Evolutionary conservation across 768 basidiomycete species (phyloP), one percentile per base, ranked within the genome.

Genomic region (Termitomyces sp.): DNA sequence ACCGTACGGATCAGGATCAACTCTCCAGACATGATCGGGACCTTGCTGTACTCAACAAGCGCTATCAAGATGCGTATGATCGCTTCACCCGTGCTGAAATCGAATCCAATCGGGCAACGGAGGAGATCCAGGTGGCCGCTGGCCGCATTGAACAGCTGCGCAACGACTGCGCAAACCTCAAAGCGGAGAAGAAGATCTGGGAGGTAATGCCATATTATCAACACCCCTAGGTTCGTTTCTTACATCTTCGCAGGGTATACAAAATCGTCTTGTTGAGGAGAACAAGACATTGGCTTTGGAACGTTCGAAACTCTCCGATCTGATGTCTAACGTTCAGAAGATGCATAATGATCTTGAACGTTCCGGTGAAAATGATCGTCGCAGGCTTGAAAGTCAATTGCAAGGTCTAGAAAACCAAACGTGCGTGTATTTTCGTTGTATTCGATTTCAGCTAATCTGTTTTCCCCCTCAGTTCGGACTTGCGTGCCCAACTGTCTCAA

Each of bases 101-200:
- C 57, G 85, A 90, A 62, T 86, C 82, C 59, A 80, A 81, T 60
- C 81, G 89, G 54, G 81, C 86, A 35, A 74, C 82, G 16, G 87
- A 90, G 43, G 87, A 91, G 43, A 74, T 90, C 10, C 75, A 82
- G 21, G 70, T 77, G 7, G 77, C 84, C 2, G 84, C 82, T 59
- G 75, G 81, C 25, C 79, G 80, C 23, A 73, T 87, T 16, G 92
- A 95, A 60, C 86, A 90, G 56, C 74, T 94, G 38, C 84, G 92
- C 10, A 92, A 90, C 62, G 95, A 98, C 64, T 83, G 79, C 61
- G 89, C 91, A 2, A 95, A 92, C 68, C 80, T 97, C 17, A 85
- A 89, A 42, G 95, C 94, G 0, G 96, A 98, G 80, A 95, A 93
- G 77, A 88, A 85, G 66, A 90, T 95, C 35, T 93, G 90, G 89